These are phyloP conservation scores for Myxozyma monticola DNA, from an alignment of 805 yeast genomes.

Conservation along the genomic window DNA sequence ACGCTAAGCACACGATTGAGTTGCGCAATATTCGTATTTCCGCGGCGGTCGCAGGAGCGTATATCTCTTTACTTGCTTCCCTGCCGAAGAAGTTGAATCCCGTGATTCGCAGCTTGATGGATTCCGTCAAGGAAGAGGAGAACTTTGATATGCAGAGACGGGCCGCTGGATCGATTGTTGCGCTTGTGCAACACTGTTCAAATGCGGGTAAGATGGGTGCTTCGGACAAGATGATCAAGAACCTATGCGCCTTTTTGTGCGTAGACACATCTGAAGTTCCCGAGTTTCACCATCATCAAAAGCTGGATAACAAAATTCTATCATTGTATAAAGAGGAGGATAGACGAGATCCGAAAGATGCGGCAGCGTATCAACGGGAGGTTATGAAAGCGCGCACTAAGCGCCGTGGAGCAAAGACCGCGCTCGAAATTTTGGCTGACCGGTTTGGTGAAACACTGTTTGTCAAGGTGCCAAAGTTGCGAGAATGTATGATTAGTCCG, in stretches of 20 bases:
- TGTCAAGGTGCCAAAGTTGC: conserved; percentile 63
- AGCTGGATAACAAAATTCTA: conserved; percentile 55
- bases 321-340: conserved; percentile 81
- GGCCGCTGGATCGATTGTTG: conserved; percentile 68
- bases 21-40: conserved; percentile 55
- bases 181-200: conserved; percentile 61
- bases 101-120: conserved; percentile 86
- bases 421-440: conserved; percentile 60
- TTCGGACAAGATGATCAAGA: conserved; percentile 84
- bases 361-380: conserved; percentile 59
- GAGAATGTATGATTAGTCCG: conserved; percentile 65
- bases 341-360: conserved; percentile 56
- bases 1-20: conserved; percentile 56
- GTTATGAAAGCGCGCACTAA: conserved; percentile 75
- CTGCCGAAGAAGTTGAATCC: conserved; percentile 90
- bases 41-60: conserved; percentile 77
- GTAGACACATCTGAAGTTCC: conserved; percentile 97
- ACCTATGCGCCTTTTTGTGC: conserved; percentile 87
- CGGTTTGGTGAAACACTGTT: conserved; percentile 59
- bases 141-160: conserved; percentile 64
- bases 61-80: conserved; percentile 50
- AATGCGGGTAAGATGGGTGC: conserved; percentile 63
- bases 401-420: conserved; percentile 76
- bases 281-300: conserved; percentile 70
- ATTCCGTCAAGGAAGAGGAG: conserved; percentile 78